Conservation (phyloP, 176 grass and related monocot species). For the Puya raimondii region DNA sequence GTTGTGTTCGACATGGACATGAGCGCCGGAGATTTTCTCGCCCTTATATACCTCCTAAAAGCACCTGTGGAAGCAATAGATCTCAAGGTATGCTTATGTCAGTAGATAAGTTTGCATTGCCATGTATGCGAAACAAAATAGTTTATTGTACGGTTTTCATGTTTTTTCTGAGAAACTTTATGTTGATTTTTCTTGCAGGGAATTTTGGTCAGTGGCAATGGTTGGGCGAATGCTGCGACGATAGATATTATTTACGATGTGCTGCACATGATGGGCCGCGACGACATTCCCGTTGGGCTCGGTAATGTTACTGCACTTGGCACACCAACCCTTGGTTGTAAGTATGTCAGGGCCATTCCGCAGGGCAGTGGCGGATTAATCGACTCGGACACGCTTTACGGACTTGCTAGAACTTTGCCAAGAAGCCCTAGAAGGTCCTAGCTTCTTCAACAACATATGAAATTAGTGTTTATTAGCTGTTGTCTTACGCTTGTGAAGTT, state of each 20-base stretch:
- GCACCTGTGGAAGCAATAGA: conserved; percentile 56
- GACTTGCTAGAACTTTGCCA: conserved; percentile 59
- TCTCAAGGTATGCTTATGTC: conserved; percentile 41
- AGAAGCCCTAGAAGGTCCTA: conserved; percentile 83
- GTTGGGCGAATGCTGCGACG: conserved; percentile 75
- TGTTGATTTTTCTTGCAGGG: conserved; percentile 26
- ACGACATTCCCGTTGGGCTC: conserved; percentile 78
- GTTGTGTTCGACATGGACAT: conserved; percentile 81
- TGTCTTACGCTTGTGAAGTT: not conserved
- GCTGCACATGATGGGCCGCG: conserved; percentile 86
- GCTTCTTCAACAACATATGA: not conserved
- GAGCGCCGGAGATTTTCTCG: conserved; percentile 84
- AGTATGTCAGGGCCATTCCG: conserved; percentile 61
- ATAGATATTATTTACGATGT: conserved; percentile 79
- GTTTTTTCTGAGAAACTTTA: not conserved
- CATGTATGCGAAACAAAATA: too few relatives aligned
- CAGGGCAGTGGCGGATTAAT: conserved; percentile 61
- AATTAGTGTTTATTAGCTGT: not conserved
- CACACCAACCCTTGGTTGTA: conserved; percentile 44
- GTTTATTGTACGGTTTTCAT: not conserved
- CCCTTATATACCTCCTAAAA: conserved; percentile 86
- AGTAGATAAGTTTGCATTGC: not conserved
- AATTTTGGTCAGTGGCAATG: conserved; percentile 60
- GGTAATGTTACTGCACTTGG: conserved; percentile 66
- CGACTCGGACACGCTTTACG: conserved; percentile 82